phyloP scores from a whole-genome alignment of 257 asterid genomes.

The Primulina eburnea region DNA sequence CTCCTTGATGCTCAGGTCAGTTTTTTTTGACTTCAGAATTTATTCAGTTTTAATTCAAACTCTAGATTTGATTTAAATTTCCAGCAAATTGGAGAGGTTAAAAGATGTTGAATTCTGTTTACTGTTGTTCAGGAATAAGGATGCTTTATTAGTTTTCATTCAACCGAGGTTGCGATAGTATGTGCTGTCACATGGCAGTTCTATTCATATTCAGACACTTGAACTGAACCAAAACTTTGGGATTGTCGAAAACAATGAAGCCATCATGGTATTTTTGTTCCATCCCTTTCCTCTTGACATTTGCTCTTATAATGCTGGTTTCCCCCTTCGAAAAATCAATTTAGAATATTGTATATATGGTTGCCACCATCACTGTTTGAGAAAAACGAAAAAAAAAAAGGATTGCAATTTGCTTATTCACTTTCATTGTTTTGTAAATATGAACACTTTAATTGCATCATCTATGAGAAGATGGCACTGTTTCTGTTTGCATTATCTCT shows the following conservation, averaged over 20 bases:
- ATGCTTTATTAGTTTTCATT: not conserved
- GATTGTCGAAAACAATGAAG: not conserved
- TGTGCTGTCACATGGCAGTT: not conserved
- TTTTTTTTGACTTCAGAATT: not conserved
- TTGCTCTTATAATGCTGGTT: not conserved
- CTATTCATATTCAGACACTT: not conserved
- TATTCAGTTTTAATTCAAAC: not conserved
- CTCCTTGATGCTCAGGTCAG: conserved; percentile 68
- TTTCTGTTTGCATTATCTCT: not conserved
- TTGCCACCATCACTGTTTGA: not conserved
- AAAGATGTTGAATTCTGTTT: not conserved
- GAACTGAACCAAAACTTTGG: not conserved
- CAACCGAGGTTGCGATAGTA: not conserved
- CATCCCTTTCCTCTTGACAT: not conserved
- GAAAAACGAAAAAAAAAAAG: too few relatives aligned
- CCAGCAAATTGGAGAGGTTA: conserved; percentile 7
- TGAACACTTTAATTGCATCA: not conserved
- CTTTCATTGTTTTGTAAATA: not conserved
- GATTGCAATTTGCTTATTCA: not conserved
- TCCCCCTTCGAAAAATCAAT: not conserved
- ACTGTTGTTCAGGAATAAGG: not conserved
- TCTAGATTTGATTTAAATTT: too few relatives aligned
- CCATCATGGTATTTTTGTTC: not conserved
- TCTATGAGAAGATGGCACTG: not conserved
- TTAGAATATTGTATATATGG: not conserved